A percentile compares a stretch with the other conserved stretches of the same genome.
Evolutionary conservation across 176 grass and related monocot species (phyloP).

Genomic region (Aegilops speltoides): DNA sequence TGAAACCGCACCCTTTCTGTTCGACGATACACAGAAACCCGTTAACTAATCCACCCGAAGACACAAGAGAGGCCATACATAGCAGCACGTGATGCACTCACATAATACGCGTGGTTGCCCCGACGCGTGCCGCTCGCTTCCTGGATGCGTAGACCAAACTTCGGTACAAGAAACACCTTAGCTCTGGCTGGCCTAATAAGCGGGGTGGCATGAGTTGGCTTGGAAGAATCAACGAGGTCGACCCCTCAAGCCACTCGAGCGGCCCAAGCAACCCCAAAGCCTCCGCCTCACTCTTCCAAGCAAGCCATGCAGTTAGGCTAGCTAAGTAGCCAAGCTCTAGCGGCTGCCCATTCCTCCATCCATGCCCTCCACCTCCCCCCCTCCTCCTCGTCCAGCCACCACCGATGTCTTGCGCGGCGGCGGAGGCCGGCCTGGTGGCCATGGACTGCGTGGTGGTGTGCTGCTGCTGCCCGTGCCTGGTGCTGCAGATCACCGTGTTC

Average conservation of each 20-base stretch:
- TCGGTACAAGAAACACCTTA: slow-evolving; percentile 39
- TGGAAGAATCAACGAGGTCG: slow-evolving; percentile 61
- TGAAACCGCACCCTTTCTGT: neutral
- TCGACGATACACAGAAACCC: neutral
- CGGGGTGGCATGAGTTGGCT: slow-evolving; percentile 42
- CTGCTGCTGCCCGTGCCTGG: slow-evolving; percentile 81
- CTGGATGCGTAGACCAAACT: slow-evolving; percentile 33
- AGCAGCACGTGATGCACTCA: neutral
- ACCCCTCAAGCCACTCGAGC: slow-evolving; percentile 36
- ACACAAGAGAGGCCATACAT: neutral
- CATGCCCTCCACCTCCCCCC: slow-evolving; percentile 5
- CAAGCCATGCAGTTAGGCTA: slow-evolving; percentile 42
- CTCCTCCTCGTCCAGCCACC: neutral
- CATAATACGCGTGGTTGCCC: slow-evolving; percentile 13
- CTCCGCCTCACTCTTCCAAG: slow-evolving; percentile 31
- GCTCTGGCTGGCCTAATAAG: neutral
- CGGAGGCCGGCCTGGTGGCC: slow-evolving; percentile 54
- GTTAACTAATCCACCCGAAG: neutral
- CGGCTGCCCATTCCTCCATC: neutral
- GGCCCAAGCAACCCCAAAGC: slow-evolving; percentile 51
- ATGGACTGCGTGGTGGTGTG: slow-evolving; percentile 87
- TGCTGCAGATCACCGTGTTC: slow-evolving; percentile 90
- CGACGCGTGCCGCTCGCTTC: slow-evolving; percentile 38
- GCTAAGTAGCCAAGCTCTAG: neutral
- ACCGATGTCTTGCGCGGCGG: slow-evolving; percentile 33